These are phyloP conservation scores for Cordyceps cateniannulata DNA, from an alignment of 2,329 filamentous ascomycete genomes.

Conservation along the genomic window DNA sequence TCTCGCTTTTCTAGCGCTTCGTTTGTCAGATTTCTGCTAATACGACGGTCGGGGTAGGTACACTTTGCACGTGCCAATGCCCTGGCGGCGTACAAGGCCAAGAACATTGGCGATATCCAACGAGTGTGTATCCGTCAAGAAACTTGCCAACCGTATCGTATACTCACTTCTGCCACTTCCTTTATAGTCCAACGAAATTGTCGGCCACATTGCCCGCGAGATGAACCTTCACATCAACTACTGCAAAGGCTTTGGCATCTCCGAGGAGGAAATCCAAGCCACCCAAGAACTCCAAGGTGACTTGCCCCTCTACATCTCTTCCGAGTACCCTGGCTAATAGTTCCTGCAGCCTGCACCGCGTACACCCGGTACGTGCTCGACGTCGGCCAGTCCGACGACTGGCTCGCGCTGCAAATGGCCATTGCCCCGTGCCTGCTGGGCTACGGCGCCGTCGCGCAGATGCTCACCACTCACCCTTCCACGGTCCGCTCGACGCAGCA, in stretches of 20 bases:
- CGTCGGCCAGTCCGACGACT: constrained; percentile 80
- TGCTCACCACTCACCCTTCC: constrained; percentile 57
- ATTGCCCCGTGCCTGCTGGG: constrained; percentile 86
- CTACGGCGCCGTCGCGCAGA: constrained; percentile 71
- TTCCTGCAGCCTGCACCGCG: constrained; percentile 59
- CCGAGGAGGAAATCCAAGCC: constrained; percentile 62
- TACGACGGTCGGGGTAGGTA: constrained; percentile 39
- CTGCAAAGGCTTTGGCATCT: constrained; percentile 74
- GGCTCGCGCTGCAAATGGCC: constrained; percentile 77
- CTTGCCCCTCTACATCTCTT: neutral
- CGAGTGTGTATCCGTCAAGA: constrained; percentile 41
- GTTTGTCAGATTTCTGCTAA: neutral
- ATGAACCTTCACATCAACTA: constrained; percentile 77
- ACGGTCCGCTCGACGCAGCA: constrained; percentile 47
- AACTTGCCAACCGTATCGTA: neutral
- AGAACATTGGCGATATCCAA: constrained; percentile 64
- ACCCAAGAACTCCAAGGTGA: constrained; percentile 69
- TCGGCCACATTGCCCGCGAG: constrained; percentile 71
- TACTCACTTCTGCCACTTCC: neutral
- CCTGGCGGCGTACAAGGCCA: constrained; percentile 78
- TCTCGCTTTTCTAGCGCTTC: neutral
- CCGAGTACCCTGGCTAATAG: neutral
- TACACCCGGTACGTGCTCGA: constrained; percentile 86
- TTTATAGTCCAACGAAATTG: constrained; percentile 44
- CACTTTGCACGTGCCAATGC: constrained; percentile 87